Percentiles rank a stretch among this genome's conserved stretches.
These are phyloP conservation scores for Neurospora crassa DNA, from an alignment of 2,329 filamentous ascomycete species.

Conservation along the genomic window DNA sequence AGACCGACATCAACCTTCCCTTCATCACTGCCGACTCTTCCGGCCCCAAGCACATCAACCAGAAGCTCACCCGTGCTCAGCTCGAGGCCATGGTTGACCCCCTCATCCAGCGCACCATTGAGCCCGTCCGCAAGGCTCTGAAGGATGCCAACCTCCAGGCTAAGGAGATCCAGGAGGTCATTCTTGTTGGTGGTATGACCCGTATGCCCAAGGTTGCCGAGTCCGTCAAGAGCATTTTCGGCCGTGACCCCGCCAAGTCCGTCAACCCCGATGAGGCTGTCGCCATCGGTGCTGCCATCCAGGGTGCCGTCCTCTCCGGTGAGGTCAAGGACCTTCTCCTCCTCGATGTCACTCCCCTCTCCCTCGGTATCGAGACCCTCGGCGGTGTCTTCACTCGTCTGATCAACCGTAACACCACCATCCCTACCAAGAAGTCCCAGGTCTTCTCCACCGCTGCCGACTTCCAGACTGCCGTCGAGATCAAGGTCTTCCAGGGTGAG, in stretches of 20 bases:
- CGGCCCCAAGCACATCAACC: conserved; percentile 97
- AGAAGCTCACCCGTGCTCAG: conserved; percentile 84
- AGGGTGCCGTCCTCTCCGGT: conserved; percentile 92
- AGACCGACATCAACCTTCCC: conserved; percentile 96
- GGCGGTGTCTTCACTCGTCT: conserved; percentile 96
- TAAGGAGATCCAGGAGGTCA: conserved; percentile 95
- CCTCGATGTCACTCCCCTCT: conserved; percentile 90
- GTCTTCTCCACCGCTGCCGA: conserved; percentile 96
- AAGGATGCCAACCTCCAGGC: conserved; percentile 89
- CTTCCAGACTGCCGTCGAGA: conserved; percentile 97
- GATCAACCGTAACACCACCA: conserved; percentile 99
- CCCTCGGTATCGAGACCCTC: conserved; percentile 95
- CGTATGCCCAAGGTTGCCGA: conserved; percentile 98
- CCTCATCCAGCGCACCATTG: conserved; percentile 75
- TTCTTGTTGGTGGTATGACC: conserved; percentile 97
- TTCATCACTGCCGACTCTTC: conserved; percentile 97
- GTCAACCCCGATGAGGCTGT: conserved; percentile 99
- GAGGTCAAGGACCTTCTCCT: conserved; percentile 94
- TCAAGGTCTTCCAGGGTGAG: conserved; percentile 99
- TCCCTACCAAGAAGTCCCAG: conserved; percentile 98
- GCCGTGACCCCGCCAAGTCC: conserved; percentile 92
- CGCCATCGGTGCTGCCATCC: conserved; percentile 92
- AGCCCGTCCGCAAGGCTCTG: conserved; percentile 90
- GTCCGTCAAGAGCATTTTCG: conserved; percentile 94
- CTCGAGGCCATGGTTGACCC: conserved; percentile 90